Percentiles rank a stretch among this genome's conserved stretches.
These are phyloP conservation scores for Pholiota microspora DNA, from an alignment of 768 basidiomycete species.

Conservation along the genomic window DNA sequence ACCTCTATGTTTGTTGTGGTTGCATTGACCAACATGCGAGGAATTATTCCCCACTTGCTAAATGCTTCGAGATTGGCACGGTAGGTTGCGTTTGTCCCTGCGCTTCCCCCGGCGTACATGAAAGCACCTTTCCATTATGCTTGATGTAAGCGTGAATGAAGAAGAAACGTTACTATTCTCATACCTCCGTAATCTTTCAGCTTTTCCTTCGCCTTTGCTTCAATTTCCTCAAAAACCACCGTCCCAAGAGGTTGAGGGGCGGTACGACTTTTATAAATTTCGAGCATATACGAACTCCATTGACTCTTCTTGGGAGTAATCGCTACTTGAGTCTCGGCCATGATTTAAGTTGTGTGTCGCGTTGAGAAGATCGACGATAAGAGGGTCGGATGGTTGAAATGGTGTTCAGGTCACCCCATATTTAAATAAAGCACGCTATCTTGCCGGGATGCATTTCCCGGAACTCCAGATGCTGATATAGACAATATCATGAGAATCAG, in stretches of 20 bases:
- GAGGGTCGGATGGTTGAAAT: not conserved
- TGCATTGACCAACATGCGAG: constrained; percentile 70
- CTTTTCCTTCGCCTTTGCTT: constrained; percentile 62
- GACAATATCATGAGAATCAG: constrained; percentile 5
- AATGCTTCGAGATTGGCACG: constrained; percentile 63
- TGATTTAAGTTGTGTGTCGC: not conserved
- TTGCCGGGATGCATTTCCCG: not conserved
- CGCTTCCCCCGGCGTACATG: constrained; percentile 75
- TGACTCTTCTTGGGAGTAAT: constrained; percentile 12
- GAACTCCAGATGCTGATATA: not conserved
- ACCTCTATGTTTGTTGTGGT: constrained; percentile 61
- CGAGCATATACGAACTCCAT: constrained; percentile 42
- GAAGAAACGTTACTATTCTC: not conserved
- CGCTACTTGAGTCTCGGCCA: not conserved
- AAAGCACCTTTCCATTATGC: constrained; percentile 47
- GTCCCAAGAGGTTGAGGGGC: constrained; percentile 54
- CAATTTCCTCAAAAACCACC: constrained; percentile 59
- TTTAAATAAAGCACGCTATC: constrained; percentile 1
- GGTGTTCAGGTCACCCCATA: not conserved
- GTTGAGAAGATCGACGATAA: not conserved
- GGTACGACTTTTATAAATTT: constrained; percentile 36
- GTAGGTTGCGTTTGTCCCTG: constrained; percentile 70
- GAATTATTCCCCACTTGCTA: constrained; percentile 71
- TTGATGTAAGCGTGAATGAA: not conserved
- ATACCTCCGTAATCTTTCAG: constrained; percentile 56